These are phyloP conservation scores for Thraustochytrium striatum DNA, from an alignment of 352 stramenopile genomes.

Conservation along the genomic window DNA sequence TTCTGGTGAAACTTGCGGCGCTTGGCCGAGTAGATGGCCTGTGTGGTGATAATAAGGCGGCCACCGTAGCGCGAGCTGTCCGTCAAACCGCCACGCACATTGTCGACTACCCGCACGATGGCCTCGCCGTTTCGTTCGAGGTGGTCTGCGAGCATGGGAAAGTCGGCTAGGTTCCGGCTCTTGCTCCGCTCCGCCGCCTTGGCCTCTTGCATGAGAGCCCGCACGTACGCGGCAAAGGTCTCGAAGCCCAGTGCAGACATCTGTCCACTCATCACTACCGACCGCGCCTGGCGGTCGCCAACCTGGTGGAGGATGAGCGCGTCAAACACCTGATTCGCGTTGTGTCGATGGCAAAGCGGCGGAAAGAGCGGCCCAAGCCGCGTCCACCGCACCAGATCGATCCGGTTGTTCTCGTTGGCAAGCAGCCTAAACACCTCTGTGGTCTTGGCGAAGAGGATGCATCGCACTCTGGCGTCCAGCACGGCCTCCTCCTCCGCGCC, in stretches of 20 bases:
- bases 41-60: conserved; percentile 20
- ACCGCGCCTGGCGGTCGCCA: background rate
- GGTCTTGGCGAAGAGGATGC: conserved; percentile 3
- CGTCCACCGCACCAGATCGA: background rate
- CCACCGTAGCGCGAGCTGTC: conserved; percentile 23
- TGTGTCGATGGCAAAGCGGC: conserved; percentile 22
- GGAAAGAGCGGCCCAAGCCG: conserved; percentile 8
- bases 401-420: background rate
- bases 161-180: background rate
- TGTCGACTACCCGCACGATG: conserved; percentile 14
- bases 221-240: conserved; percentile 22
- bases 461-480: background rate
- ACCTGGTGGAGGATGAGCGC: conserved; percentile 11
- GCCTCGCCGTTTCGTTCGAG: conserved; percentile 2
- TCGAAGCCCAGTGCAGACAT: conserved; percentile 6
- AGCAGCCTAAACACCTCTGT: conserved; percentile 1
- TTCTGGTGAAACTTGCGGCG: conserved; percentile 14
- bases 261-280: conserved; percentile 28
- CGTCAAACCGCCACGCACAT: background rate
- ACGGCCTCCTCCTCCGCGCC: conserved; percentile 4
- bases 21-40: conserved; percentile 32
- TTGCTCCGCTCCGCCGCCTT: background rate
- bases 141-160: background rate
- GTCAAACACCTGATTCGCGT: conserved; percentile 41
- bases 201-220: background rate